Evolutionary conservation across 768 basidiomycete species (phyloP).

Genomic region (Hebeloma cylindrosporum): DNA sequence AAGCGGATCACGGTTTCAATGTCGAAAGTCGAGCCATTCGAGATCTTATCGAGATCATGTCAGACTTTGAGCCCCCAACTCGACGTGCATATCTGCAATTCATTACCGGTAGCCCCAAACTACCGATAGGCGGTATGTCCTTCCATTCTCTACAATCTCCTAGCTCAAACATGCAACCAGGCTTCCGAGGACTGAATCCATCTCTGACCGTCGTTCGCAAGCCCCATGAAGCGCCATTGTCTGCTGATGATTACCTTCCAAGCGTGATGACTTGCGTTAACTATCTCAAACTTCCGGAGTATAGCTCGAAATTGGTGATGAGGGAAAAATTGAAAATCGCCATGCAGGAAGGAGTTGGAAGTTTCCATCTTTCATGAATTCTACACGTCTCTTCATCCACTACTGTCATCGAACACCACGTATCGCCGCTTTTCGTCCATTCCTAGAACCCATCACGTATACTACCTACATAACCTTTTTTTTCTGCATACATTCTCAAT

Average conservation of each 20-base stretch:
- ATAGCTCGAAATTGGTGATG: constrained; percentile 85
- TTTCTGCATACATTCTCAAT: constrained; percentile 7
- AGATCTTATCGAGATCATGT: constrained; percentile 84
- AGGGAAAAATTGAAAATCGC: constrained; percentile 79
- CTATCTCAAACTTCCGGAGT: constrained; percentile 95
- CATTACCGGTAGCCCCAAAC: constrained; percentile 94
- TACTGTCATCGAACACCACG: too few relatives aligned
- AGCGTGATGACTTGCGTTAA: constrained; percentile 99
- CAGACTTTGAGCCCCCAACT: constrained; percentile 67
- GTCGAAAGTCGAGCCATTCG: constrained; percentile 90
- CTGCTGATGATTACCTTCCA: constrained; percentile 92
- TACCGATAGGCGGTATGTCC: constrained; percentile 88
- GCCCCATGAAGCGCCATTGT: constrained; percentile 88
- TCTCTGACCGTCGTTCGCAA: constrained; percentile 96
- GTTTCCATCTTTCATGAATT: constrained; percentile 92
- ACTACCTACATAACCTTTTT: constrained; percentile 16
- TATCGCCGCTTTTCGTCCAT: too few relatives aligned
- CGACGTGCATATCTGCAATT: constrained; percentile 94
- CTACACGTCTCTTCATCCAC: constrained; percentile 1
- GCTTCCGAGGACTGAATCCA: constrained; percentile 94
- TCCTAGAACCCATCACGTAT: constrained; percentile 17
- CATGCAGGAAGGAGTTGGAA: constrained; percentile 91
- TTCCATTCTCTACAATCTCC: background rate
- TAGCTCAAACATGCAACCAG: constrained; percentile 34
- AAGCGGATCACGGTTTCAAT: constrained; percentile 98